A percentile compares a stretch with the other conserved stretches of the same genome.
Conservation (phyloP, 2,329 filamentous ascomycete species). For the Monilinia polystroma region DNA sequence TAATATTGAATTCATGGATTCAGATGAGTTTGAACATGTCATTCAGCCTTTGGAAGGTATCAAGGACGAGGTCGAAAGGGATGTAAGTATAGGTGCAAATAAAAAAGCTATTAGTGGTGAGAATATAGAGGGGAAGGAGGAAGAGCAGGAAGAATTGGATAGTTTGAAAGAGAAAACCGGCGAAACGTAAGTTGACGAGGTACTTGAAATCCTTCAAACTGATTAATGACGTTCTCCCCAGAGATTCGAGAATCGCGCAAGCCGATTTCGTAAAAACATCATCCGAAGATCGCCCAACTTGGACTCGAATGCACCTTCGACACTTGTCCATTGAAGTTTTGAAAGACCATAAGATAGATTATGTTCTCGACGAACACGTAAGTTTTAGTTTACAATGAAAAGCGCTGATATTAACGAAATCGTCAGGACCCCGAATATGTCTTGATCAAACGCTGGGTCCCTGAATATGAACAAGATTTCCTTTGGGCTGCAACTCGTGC, state of each 20-base stretch:
- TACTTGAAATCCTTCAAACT: slow-evolving; percentile 41
- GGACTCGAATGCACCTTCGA: slow-evolving; percentile 61
- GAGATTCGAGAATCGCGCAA: slow-evolving; percentile 42
- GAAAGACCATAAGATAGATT: slow-evolving; percentile 55
- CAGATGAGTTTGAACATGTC: slow-evolving; percentile 1
- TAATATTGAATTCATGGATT: background rate
- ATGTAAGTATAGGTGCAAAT: background rate
- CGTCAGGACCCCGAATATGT: slow-evolving; percentile 64
- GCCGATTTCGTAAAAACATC: slow-evolving; percentile 45
- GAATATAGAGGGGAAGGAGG: background rate
- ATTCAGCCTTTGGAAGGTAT: background rate
- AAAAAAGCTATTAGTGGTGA: background rate
- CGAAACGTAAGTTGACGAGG: background rate
- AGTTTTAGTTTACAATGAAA: background rate
- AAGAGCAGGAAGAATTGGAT: too few relatives aligned
- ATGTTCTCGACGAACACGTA: slow-evolving; percentile 48
- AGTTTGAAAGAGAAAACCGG: slow-evolving; percentile 46
- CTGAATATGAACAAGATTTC: slow-evolving; percentile 67
- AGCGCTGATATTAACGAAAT: background rate
- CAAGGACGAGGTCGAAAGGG: rapidly evolving
- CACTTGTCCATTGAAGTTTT: slow-evolving; percentile 63
- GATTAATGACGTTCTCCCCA: slow-evolving; percentile 30
- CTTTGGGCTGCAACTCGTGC: slow-evolving; percentile 70
- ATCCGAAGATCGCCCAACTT: slow-evolving; percentile 48
- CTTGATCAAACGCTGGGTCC: slow-evolving; percentile 71